Conservation (phyloP, 345 rosid genomes). For the Durio zibethinus region DNA sequence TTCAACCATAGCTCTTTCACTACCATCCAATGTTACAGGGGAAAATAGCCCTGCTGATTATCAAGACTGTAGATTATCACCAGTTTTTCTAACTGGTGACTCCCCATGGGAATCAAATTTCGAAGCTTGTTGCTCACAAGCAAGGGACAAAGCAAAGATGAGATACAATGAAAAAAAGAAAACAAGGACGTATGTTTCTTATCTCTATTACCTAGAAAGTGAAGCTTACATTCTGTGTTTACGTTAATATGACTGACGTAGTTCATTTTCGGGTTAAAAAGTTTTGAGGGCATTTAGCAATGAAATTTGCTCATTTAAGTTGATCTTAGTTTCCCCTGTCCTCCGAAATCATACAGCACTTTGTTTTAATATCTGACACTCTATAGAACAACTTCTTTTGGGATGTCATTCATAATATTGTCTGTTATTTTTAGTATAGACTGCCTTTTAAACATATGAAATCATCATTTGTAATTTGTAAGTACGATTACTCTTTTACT, state of each 20-base stretch:
- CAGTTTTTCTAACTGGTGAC: constrained; percentile 48
- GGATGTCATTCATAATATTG: not conserved
- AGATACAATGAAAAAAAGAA: constrained; percentile 82
- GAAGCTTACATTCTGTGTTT: not conserved
- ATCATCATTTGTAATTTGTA: not conserved
- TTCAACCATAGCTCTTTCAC: constrained; percentile 51
- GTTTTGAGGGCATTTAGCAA: not conserved
- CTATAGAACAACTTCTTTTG: not conserved
- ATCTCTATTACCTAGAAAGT: not conserved
- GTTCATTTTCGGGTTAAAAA: not conserved
- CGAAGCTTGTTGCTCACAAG: constrained; percentile 59
- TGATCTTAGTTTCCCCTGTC: not conserved
- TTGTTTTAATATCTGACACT: not conserved
- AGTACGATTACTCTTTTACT: not conserved
- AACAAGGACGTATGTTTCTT: constrained; percentile 49
- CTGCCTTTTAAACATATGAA: not conserved
- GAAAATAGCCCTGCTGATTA: constrained; percentile 57
- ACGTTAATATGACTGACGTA: not conserved
- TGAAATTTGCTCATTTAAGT: not conserved
- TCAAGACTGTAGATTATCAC: constrained; percentile 64
- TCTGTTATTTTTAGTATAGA: not conserved
- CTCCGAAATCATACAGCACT: not conserved
- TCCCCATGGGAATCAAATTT: constrained; percentile 75
- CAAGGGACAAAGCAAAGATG: constrained; percentile 73
- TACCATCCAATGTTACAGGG: constrained; percentile 62